phyloP scores from a whole-genome alignment of 2,329 filamentous ascomycete genomes.

The Neonectria neomacrospora region DNA sequence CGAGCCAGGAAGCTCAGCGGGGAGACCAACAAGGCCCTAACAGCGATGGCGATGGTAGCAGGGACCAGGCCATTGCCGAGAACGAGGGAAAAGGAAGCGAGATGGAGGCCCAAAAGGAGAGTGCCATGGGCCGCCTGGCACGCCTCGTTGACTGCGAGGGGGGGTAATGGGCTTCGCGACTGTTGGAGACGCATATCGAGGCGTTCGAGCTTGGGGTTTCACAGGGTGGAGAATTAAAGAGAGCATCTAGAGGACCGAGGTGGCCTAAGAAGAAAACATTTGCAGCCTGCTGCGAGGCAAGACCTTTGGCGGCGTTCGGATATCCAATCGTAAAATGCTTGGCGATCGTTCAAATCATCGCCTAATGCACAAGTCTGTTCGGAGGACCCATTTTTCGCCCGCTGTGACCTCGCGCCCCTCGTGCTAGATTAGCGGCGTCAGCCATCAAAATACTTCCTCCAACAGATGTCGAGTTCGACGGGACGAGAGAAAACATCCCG shows the following conservation, averaged over 20 bases:
- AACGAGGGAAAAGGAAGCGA: slow-evolving; percentile 1
- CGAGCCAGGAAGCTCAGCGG: background rate
- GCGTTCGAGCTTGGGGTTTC: slow-evolving; percentile 3
- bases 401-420: slow-evolving; percentile 82
- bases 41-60: background rate
- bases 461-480: slow-evolving; percentile 46
- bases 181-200: background rate
- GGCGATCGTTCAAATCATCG: slow-evolving; percentile 50
- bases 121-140: slow-evolving; percentile 37
- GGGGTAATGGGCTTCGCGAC: slow-evolving; percentile 1
- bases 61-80: background rate
- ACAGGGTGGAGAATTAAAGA: slow-evolving; percentile 4
- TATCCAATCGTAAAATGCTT: slow-evolving; percentile 17
- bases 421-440: slow-evolving; percentile 63
- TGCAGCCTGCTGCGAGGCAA: background rate
- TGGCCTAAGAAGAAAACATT: slow-evolving; percentile 3
- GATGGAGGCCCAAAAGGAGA: slow-evolving; percentile 21
- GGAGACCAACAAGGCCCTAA: background rate
- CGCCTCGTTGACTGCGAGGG: slow-evolving; percentile 25
- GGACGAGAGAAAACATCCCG: slow-evolving; percentile 23
- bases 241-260: background rate
- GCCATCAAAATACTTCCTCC: slow-evolving; percentile 19
- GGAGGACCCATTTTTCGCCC: slow-evolving; percentile 91
- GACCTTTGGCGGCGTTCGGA: slow-evolving; percentile 1
- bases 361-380: slow-evolving; percentile 81